Evolutionary conservation across 2,329 filamentous ascomycete species (phyloP).

Genomic region (Colletotrichum sp.): DNA sequence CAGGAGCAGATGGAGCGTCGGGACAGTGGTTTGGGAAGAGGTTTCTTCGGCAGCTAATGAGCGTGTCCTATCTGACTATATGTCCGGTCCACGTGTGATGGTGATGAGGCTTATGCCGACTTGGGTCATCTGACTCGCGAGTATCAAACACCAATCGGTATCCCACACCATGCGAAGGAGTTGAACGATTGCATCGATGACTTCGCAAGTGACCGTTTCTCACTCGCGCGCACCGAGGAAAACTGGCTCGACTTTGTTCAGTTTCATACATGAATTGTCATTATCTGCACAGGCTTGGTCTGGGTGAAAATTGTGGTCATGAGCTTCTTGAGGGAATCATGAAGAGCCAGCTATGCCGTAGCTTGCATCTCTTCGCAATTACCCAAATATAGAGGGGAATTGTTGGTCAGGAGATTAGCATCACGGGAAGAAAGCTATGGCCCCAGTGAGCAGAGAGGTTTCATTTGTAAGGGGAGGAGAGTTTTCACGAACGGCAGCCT

Average conservation of each 20-base stretch:
- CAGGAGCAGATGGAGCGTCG: not conserved
- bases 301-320: too few relatives aligned
- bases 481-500: fast-evolving
- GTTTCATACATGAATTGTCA: fast-evolving
- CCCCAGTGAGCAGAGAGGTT: not conserved
- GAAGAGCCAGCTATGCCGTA: not conserved
- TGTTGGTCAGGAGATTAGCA: too few relatives aligned
- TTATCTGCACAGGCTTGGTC: fast-evolving
- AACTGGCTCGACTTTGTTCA: not conserved
- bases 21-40: not conserved
- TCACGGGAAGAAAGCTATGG: fast-evolving
- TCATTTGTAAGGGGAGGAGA: too few relatives aligned
- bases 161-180: not conserved
- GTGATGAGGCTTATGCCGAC: not conserved
- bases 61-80: fast-evolving
- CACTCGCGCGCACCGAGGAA: fast-evolving
- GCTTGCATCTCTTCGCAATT: not conserved
- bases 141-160: not conserved
- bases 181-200: fast-evolving
- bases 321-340: too few relatives aligned
- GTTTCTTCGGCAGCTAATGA: not conserved
- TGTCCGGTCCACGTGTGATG: not conserved
- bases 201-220: too few relatives aligned
- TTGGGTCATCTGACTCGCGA: not conserved
- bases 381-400: fast-evolving